Percentiles rank a stretch among this genome's conserved stretches.
phyloP scores from a whole-genome alignment of 192 early-diverging fungal species.

The Rhizophagus sp. region DNA sequence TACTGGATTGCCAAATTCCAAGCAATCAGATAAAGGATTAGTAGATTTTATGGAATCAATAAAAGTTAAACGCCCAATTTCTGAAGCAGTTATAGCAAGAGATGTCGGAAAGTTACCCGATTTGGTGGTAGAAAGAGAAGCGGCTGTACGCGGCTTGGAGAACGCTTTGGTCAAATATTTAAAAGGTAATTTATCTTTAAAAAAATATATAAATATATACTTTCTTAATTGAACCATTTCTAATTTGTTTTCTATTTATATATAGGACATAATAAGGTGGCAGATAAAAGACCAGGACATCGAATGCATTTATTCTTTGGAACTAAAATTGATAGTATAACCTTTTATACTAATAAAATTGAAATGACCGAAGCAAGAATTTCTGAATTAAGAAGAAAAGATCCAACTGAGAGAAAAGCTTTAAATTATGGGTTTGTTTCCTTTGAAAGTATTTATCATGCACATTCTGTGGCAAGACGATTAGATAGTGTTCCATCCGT shows the following conservation, averaged over 20 bases:
- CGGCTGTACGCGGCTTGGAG: conserved; percentile 66
- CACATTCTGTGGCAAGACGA: conserved; percentile 48
- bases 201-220: no score
- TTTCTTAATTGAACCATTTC: neutral
- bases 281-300: conserved; percentile 44
- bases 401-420: conserved; percentile 49
- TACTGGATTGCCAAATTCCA: conserved; percentile 56
- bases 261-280: conserved; percentile 35
- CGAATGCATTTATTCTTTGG: conserved; percentile 38
- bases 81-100: conserved; percentile 65
- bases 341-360: conserved; percentile 67
- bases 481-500: conserved; percentile 17
- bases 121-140: conserved; percentile 63
- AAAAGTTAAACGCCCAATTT: conserved; percentile 43
- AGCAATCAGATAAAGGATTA: conserved; percentile 60
- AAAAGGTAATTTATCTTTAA: conserved; percentile 5
- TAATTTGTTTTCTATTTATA: neutral
- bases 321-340: conserved; percentile 64
- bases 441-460: conserved; percentile 53
- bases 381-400: conserved; percentile 46
- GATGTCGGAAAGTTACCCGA: conserved; percentile 65
- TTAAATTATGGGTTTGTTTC: conserved; percentile 75
- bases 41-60: conserved; percentile 48
- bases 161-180: conserved; percentile 57
- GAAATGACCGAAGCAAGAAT: conserved; percentile 56